phyloP scores from a whole-genome alignment of 2,329 filamentous ascomycete genomes.

The Colletotrichum tropicale region DNA sequence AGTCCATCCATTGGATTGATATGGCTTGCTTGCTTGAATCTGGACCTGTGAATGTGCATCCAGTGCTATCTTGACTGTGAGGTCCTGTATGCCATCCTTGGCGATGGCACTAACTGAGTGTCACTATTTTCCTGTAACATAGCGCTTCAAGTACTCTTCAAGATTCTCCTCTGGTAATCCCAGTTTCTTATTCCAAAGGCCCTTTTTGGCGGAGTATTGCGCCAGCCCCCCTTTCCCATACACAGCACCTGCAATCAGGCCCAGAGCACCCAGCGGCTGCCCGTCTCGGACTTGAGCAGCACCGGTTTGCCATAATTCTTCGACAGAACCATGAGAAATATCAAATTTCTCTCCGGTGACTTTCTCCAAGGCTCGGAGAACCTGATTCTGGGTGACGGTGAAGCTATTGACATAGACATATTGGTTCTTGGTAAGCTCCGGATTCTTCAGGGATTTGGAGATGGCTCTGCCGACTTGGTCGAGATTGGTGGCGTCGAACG shows the following conservation, averaged over 20 bases:
- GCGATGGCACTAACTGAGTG: neutral
- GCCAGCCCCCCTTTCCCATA: neutral
- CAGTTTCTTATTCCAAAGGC: neutral
- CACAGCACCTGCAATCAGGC: neutral
- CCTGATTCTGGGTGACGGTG: conserved; percentile 59
- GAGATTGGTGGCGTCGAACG: neutral
- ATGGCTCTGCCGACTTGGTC: neutral
- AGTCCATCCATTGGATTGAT: neutral
- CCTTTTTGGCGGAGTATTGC: neutral
- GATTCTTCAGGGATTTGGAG: neutral
- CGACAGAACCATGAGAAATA: conserved; percentile 34
- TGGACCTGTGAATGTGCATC: neutral
- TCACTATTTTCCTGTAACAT: neutral
- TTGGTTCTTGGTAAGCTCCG: neutral
- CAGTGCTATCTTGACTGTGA: neutral
- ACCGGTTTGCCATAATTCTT: neutral
- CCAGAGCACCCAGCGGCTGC: neutral
- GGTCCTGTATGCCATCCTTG: neutral
- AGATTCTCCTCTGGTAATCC: neutral
- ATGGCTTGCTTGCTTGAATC: neutral
- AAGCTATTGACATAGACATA: conserved; percentile 34
- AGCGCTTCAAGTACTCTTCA: neutral
- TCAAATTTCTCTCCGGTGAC: conserved; percentile 55
- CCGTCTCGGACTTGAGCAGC: neutral
- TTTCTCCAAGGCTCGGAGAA: conserved; percentile 57